Base-by-base conservation (phyloP, 108 stramenopile species). In the Epithemia pelagica region DNA sequence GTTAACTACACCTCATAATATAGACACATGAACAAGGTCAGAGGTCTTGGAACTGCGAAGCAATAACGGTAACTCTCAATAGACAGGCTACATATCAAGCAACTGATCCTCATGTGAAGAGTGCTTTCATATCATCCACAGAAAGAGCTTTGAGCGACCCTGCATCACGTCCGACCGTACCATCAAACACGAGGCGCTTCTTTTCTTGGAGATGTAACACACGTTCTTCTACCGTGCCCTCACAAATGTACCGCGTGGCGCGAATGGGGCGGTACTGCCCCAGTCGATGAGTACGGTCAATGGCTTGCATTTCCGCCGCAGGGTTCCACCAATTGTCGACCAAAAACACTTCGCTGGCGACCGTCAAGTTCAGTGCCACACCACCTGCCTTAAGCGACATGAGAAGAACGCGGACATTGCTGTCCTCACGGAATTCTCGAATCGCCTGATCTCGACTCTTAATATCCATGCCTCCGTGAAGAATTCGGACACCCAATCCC, bases 221-320 rank as follows among this genome's bases (percentile, higher is more conserved):
- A 25, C 96, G 80, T 62, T 97, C 97, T 73, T 99, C 99, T 19
- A 99, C 96, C 20, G 96, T 97, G 67, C 96, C 84, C 66, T 96
- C 91, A 15, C 90, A 86, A 66, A 99, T 94, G 75, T 98, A 97
- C 30, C 99, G 82, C 23, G 96, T 82, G 18, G 97, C 98, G 32
- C 85, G 79, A 70, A 99, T 97, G 0, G 96, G 89, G 24, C 95
- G 81, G 62, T 85, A 84, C 74, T 99, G 98, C 2, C 98, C 98
- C 8, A 99, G 76, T 19, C 99, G 82, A 80, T 99, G 98, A 3
- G 96, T 96, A 37, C 99, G 81, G 62, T 98, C 96, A 70, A 99
- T 98, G 2, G 98, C 98, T 76, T 99, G 99, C 91, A 96, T 93
- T 72, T 99, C 98, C 1, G 96, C 96, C 3, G 94, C 92, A 1